A percentile compares a stretch with the other conserved stretches of the same genome.
These are phyloP conservation scores for Apiospora kogelbergensis DNA, from an alignment of 2,329 filamentous ascomycete species.

Conservation along the genomic window DNA sequence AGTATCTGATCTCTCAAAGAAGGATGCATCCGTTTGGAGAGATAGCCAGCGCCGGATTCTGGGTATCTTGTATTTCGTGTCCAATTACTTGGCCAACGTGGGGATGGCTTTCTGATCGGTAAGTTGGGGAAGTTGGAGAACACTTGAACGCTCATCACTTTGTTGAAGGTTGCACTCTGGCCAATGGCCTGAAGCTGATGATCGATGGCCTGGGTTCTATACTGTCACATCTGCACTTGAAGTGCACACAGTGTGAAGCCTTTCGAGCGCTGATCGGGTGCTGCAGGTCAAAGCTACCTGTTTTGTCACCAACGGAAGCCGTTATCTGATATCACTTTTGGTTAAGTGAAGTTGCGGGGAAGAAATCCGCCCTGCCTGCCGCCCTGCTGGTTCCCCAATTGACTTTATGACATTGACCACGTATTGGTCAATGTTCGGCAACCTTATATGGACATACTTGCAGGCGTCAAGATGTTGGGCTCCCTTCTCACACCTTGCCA, in stretches of 20 bases:
- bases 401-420: background rate
- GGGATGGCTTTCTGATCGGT: background rate
- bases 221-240: background rate
- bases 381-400: background rate
- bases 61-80: background rate
- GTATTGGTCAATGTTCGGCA: background rate
- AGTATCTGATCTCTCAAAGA: background rate
- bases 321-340: background rate
- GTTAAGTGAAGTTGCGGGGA: background rate
- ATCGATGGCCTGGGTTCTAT: background rate
- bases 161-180: background rate
- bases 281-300: background rate
- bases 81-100: background rate
- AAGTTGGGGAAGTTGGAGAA: conserved; percentile 2
- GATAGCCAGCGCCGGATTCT: background rate
- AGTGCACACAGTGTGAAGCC: background rate
- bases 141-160: background rate
- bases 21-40: background rate
- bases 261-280: background rate
- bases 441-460: conserved; percentile 3
- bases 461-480: background rate
- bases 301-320: background rate
- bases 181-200: background rate
- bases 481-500: background rate
- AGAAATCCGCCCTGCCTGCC: background rate